A percentile compares a stretch with the other conserved stretches of the same genome.
Conservation (phyloP, 1,284 basidiomycete species). For the Leccinum angustisporum region DNA sequence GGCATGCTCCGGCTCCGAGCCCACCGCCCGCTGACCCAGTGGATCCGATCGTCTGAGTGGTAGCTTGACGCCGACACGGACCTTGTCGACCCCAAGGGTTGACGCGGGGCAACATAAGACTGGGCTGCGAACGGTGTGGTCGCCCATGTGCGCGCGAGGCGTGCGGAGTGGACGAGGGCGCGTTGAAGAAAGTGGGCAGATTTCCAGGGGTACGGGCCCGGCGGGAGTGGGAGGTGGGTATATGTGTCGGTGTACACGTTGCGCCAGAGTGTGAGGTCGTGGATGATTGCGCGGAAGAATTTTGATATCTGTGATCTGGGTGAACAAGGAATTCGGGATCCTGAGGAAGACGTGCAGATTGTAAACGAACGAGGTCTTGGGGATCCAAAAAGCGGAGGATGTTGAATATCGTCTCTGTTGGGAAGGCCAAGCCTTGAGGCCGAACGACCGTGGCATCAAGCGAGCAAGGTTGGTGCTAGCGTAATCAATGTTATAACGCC, state of each 20-base stretch:
- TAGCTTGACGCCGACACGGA: no score
- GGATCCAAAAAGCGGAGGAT: slow-evolving; percentile 12
- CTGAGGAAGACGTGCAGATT: no score
- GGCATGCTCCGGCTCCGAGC: slow-evolving; percentile 10
- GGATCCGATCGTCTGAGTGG: background rate
- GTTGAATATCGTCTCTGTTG: slow-evolving; percentile 19
- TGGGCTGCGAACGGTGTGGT: slow-evolving; percentile 9
- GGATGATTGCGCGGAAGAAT: slow-evolving; percentile 11
- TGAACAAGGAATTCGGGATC: background rate
- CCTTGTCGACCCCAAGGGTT: no score
- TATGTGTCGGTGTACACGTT: slow-evolving; percentile 6
- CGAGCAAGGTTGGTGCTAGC: no score
- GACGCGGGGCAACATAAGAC: background rate
- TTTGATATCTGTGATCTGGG: slow-evolving; percentile 17
- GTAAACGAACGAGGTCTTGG: slow-evolving; percentile 19
- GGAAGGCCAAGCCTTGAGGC: no score
- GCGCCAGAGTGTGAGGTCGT: slow-evolving; percentile 23
- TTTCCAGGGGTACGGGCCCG: slow-evolving; percentile 22
- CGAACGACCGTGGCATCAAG: no score
- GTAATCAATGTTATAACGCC: no score
- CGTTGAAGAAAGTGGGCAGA: slow-evolving; percentile 17
- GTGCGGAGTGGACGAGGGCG: slow-evolving; percentile 19
- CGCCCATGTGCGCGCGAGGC: slow-evolving; percentile 17
- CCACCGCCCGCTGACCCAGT: slow-evolving; percentile 20
- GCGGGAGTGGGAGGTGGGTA: slow-evolving; percentile 17